Evolutionary conservation across 2,329 filamentous ascomycete species (phyloP), one percentile per base, ranked within the genome.

Genomic region (Aspergillus pseudotamarii): DNA sequence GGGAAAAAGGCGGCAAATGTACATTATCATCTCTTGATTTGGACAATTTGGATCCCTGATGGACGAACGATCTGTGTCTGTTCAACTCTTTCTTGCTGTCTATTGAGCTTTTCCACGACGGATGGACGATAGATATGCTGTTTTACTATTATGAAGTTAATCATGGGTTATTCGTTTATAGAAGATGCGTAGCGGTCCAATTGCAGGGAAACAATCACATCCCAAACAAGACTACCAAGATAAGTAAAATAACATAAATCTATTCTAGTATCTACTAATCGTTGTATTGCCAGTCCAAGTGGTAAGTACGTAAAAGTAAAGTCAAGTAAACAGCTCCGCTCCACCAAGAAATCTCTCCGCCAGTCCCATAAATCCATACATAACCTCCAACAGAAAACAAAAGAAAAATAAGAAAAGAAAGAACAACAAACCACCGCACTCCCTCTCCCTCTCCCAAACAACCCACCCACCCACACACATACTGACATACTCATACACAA

Each of bases 1-100:
- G 65, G 64, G 66, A 66, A 71, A 71, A 68, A 68, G 73, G 70
- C 70, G 71, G 70, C 72, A 71, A 75, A 72, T 76, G 74, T 77
- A 77, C 72, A 77, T 76, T 77, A 77, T 75, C 59, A 75, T 73
- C 64, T 68, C 61, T 62, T 68, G 62, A 58, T 65, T 59, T 68
- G 65, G 64, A 71, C 66, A 65, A 63, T 67, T 61, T 68, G 57
- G 64, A 67, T 67, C 62, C 58, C 59, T 51, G 60, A 62, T 53
- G 62, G 41, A 58, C 45, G 58, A 45, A 64, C 34, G 30, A 36
- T 51, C 36, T 65, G 55, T 21, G 38, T 54, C 16, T 61, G 41
- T 21, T 58, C 16, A 45, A 12, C 43, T 57, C 36, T n/a, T 23
- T 26, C 26, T 19, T 45, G 43, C 34, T 23, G 23, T 59, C 4